Evolutionary conservation across 768 basidiomycete species (phyloP).

Genomic region (Lactifluus piperatus): DNA sequence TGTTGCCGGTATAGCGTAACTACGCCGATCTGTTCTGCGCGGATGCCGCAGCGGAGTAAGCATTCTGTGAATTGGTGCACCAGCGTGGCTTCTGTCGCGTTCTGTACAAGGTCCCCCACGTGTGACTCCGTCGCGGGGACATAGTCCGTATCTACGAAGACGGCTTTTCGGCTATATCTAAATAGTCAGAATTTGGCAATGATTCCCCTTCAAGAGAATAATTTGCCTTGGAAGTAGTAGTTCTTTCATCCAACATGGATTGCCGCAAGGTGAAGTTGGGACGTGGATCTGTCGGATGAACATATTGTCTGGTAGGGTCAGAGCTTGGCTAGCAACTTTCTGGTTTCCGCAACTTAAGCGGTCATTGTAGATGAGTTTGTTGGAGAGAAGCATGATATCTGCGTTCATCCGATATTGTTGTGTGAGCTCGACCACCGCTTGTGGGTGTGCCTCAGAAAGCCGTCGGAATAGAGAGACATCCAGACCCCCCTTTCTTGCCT

Average conservation of each 20-base stretch:
- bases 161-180: slow-evolving; percentile 58
- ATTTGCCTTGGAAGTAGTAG: slow-evolving; percentile 57
- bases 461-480: slow-evolving; percentile 86
- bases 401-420: slow-evolving; percentile 96
- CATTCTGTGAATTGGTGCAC: slow-evolving; percentile 61
- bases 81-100: slow-evolving; percentile 66
- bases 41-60: slow-evolving; percentile 55
- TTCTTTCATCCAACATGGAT: slow-evolving; percentile 63
- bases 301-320: slow-evolving; percentile 43
- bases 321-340: slow-evolving; percentile 48
- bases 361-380: slow-evolving; percentile 75
- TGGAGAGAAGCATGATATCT: slow-evolving; percentile 90
- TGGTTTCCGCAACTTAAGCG: slow-evolving; percentile 73
- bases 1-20: slow-evolving; percentile 94
- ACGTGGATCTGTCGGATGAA: slow-evolving; percentile 41
- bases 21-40: slow-evolving; percentile 67
- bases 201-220: neutral
- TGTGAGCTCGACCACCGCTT: slow-evolving; percentile 75
- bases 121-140: slow-evolving; percentile 74
- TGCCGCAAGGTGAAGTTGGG: slow-evolving; percentile 26
- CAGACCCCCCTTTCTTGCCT: slow-evolving; percentile 76
- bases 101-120: slow-evolving; percentile 86
- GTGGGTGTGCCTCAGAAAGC: slow-evolving; percentile 79
- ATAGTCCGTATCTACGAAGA: slow-evolving; percentile 90
- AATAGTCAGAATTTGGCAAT: neutral